Evolutionary conservation across 306 rosid genomes (phyloP).

Genomic region (Quercus dentata): DNA sequence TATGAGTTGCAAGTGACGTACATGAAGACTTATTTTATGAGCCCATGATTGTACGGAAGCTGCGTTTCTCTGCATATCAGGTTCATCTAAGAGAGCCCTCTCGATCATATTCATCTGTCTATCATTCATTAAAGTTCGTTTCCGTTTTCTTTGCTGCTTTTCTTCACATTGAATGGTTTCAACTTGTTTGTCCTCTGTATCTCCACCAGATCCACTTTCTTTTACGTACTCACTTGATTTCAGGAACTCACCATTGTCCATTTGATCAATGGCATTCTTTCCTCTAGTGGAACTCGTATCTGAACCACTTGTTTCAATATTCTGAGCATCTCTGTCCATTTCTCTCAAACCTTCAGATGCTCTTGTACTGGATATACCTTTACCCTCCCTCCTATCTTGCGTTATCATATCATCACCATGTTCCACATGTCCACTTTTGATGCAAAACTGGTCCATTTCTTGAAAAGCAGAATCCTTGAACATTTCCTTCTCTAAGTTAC

Average conservation of each 20-base stretch:
- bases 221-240: constrained; percentile 39
- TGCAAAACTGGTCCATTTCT: constrained; percentile 40
- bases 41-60: constrained; percentile 75
- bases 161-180: constrained; percentile 46
- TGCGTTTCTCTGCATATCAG: constrained; percentile 90
- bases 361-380: constrained; percentile 41
- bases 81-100: constrained; percentile 76
- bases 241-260: constrained; percentile 40
- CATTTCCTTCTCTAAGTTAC: constrained; percentile 62
- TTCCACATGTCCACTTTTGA: constrained; percentile 38
- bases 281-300: constrained; percentile 73
- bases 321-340: constrained; percentile 55
- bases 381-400: constrained; percentile 39
- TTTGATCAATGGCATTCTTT: constrained; percentile 47
- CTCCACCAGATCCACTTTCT: constrained; percentile 45
- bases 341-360: constrained; percentile 49
- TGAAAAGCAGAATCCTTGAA: constrained; percentile 64
- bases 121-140: constrained; percentile 91
- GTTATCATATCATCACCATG: constrained; percentile 36
- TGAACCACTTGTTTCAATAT: constrained; percentile 86
- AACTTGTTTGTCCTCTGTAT: constrained; percentile 58
- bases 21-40: constrained; percentile 65
- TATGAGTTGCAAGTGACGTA: constrained; percentile 41
- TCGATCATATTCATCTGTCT: constrained; percentile 64
- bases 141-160: constrained; percentile 59